Base-by-base conservation (phyloP, 306 rosid genomes). In the Lupinus albus region DNA sequence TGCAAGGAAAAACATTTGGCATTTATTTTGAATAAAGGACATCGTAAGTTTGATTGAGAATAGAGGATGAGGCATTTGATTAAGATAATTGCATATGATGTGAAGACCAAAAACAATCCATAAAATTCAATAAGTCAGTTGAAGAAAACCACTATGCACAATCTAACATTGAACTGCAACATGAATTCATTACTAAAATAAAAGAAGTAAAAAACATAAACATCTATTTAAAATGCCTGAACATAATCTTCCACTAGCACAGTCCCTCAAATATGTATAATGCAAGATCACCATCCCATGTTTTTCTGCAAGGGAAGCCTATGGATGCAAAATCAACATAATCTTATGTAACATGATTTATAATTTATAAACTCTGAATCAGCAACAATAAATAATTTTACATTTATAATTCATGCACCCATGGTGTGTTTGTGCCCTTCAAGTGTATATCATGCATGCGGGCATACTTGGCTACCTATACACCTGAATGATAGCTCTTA, bases 81-180 rank as follows among this genome's bases (percentile, higher is more conserved):
- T 16, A 30, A 63, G 35, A 55, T 59, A 62, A 49, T 61, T 41
- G 33, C 21, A 62, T 61, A 8, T 36, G 50, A 74, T 17, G 47
- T 41, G 18, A 72, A 61, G 47, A 48, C 33, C 55, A 33, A 61
- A 66, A 64, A 25, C 14, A 15, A 44, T 42, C 52, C 54, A n/a
- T 17, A 10, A 61, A 33, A 73, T 12, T 33, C 42, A 59, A 33
- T 4, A 55, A 54, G 35, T 28, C 38, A 73, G 8, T 50, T 30
- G 57, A 32, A 42, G 64, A 55, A 63, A 74, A 45, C 41, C 30
- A 56, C 13, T 30, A 30, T 33, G 30, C 1, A 16, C 14, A 52
- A 71, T 38, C 77, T 33, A 64, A 28, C 56, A 71, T 70, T 25
- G 64, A 45, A 33, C 42, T 12, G 58, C 64, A 64, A 64, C 47